phyloP scores from a whole-genome alignment of 208 protist genomes.

The Leishmania gerbilli region DNA sequence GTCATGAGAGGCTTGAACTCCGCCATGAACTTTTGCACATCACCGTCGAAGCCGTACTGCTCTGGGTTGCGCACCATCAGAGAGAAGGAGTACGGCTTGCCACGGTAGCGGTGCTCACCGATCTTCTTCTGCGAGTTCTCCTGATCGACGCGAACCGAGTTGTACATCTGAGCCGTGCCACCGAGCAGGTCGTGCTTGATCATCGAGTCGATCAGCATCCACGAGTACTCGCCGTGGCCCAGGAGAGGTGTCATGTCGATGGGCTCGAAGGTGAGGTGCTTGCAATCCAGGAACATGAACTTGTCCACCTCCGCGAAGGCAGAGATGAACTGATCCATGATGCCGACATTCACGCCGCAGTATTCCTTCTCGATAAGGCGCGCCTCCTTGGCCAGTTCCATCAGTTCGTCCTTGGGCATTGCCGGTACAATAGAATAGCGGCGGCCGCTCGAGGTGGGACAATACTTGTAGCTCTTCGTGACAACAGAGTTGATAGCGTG shows the following conservation, averaged over 20 bases:
- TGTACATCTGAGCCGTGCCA: slow-evolving; percentile 58
- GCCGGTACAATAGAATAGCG: slow-evolving; percentile 46
- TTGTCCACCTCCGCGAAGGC: slow-evolving; percentile 69
- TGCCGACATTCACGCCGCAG: slow-evolving; percentile 87
- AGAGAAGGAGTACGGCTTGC: slow-evolving; percentile 67
- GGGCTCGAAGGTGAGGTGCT: slow-evolving; percentile 48
- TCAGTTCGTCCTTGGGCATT: slow-evolving; percentile 35
- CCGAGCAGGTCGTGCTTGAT: slow-evolving; percentile 67
- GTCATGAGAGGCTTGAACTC: slow-evolving; percentile 54
- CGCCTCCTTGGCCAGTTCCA: slow-evolving; percentile 65
- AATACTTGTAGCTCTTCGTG: slow-evolving; percentile 33
- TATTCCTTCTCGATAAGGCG: slow-evolving; percentile 83
- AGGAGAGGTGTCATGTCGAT: slow-evolving; percentile 55
- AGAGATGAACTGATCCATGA: slow-evolving; percentile 93
- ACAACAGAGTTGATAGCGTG: slow-evolving; percentile 53
- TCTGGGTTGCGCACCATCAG: slow-evolving; percentile 62
- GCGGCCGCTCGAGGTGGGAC: slow-evolving; percentile 17
- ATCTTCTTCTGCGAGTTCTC: slow-evolving; percentile 74
- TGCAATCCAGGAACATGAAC: slow-evolving; percentile 89
- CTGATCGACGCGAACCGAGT: slow-evolving; percentile 67
- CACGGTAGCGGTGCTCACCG: slow-evolving; percentile 40
- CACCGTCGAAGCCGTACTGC: slow-evolving; percentile 49
- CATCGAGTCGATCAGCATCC: slow-evolving; percentile 78
- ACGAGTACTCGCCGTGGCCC: slow-evolving; percentile 54
- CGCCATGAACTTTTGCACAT: slow-evolving; percentile 53